Evolutionary conservation across 2,329 filamentous ascomycete species (phyloP).

Genomic region (Nemania serpens): DNA sequence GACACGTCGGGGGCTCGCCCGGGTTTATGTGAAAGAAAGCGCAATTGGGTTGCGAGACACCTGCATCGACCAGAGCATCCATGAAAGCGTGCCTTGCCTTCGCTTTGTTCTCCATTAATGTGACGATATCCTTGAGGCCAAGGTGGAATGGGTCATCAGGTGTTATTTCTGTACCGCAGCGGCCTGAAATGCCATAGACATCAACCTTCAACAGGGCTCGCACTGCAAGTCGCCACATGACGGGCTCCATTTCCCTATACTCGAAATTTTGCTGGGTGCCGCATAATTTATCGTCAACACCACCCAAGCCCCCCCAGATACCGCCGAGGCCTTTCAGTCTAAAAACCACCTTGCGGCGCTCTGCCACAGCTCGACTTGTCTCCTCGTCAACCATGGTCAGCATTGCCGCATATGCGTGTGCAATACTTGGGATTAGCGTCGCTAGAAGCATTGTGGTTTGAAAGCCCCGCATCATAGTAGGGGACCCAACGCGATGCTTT

Average conservation of each 20-base stretch:
- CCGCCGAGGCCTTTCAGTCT: constrained; percentile 54
- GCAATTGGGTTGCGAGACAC: constrained; percentile 39
- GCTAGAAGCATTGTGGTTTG: constrained; percentile 65
- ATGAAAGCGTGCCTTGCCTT: constrained; percentile 54
- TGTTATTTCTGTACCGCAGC: constrained; percentile 23
- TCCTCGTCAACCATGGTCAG: constrained; percentile 60
- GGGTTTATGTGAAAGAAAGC: constrained; percentile 34
- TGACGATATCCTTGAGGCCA: constrained; percentile 60
- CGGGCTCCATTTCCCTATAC: constrained; percentile 54
- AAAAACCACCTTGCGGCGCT: constrained; percentile 51
- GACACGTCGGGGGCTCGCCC: constrained; percentile 51
- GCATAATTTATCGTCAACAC: constrained; percentile 31
- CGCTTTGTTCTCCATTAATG: constrained; percentile 57
- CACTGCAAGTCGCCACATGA: constrained; percentile 58
- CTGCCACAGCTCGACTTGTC: constrained; percentile 48
- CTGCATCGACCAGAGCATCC: constrained; percentile 51
- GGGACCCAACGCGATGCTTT: constrained; percentile 23
- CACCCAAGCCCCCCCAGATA: constrained; percentile 46
- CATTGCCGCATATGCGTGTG: constrained; percentile 61
- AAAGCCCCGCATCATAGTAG: constrained; percentile 54
- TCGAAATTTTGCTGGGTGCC: constrained; percentile 42
- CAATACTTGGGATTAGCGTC: constrained; percentile 61
- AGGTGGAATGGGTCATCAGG: constrained; percentile 43
- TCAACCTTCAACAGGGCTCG: constrained; percentile 60
- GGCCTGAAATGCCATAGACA: constrained; percentile 56